Percentiles rank a stretch among this genome's conserved stretches.
Conservation (phyloP, 2,329 filamentous ascomycete genomes). For the Monilinia fructicola region DNA sequence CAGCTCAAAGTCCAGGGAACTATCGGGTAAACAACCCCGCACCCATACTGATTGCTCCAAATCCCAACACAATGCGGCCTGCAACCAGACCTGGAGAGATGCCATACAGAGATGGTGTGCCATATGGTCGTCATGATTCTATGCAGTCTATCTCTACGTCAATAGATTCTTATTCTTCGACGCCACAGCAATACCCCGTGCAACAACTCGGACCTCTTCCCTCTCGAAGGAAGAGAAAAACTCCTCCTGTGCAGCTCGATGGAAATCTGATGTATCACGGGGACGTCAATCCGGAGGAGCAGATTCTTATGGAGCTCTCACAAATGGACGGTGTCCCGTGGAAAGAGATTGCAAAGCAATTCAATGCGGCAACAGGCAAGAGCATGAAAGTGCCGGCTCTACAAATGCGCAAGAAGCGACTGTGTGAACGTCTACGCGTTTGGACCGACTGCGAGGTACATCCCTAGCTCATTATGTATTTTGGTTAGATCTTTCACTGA, state of each 20-base stretch:
- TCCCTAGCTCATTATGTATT: constrained; percentile 23
- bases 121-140: constrained; percentile 31
- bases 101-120: constrained; percentile 22
- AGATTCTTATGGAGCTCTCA: constrained; percentile 40
- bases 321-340: constrained; percentile 40
- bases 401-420: constrained; percentile 43
- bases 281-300: constrained; percentile 39
- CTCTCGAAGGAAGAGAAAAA: constrained; percentile 34
- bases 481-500: constrained; percentile 23
- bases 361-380: constrained; percentile 38
- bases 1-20: constrained; percentile 21
- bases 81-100: constrained; percentile 24
- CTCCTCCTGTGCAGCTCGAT: constrained; percentile 25
- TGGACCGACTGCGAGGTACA: constrained; percentile 32
- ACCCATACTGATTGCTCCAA: constrained; percentile 35
- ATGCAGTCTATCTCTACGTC: constrained; percentile 32
- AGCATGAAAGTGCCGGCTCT: constrained; percentile 41
- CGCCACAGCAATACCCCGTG: constrained; percentile 24
- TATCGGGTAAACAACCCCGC: constrained; percentile 26
- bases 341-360: constrained; percentile 40
- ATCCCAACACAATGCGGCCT: constrained; percentile 28
- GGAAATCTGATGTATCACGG: constrained; percentile 22
- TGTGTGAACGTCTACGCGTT: constrained; percentile 40
- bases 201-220: neutral
- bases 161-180: constrained; percentile 28